Evolutionary conservation across 1,284 basidiomycete species (phyloP), one percentile per base, ranked within the genome.

Genomic region (Pisolithus thermaeus): DNA sequence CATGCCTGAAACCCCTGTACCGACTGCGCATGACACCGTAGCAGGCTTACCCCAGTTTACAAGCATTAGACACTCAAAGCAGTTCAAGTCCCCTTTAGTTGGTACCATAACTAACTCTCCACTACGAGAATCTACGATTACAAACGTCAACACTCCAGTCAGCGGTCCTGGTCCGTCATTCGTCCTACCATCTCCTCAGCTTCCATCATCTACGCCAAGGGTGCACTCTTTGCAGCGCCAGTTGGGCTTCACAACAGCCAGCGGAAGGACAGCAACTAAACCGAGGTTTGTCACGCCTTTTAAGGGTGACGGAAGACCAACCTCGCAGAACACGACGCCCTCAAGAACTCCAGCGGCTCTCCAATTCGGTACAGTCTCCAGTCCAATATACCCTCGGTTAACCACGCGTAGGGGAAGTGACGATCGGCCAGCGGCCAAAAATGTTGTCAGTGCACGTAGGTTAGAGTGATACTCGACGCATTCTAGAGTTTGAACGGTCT

Each of bases 261-360:
- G 59, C 20, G 50, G 40, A 22, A 51, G 57, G 48, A 47, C 44
- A 49, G 61, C 59, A 59, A 67, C 52, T 49, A 72, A 64, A 49
- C 71, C 72, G 44, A 73, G 69, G 47, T 90, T 90, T 58, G 65
- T 76, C 2, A 88, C 86, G 0, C 87, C 87, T 0, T 90, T 90
- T 67, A 90, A 88, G 63, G 54, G 67, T 6, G 79, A 76, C 2
- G 72, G 79, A 70, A 70, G 69, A 46, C 44, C 51, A 40, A 22
- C 49, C 58, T 59, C 58, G 46, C 52, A 47, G 11, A 47, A 40
- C 30, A 32, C 47, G 38, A 45, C 43, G 27, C 12, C 20, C 18
- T 23, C 25, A 7, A 55, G 51, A 37, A 37, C 51, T 18, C 20
- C 38, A 35, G 46, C 49, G 7, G 39, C 55, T 25, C 16, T 49